These are phyloP conservation scores for Suhomyces kunorum DNA, from an alignment of 1,139 yeast species.

Conservation along the genomic window DNA sequence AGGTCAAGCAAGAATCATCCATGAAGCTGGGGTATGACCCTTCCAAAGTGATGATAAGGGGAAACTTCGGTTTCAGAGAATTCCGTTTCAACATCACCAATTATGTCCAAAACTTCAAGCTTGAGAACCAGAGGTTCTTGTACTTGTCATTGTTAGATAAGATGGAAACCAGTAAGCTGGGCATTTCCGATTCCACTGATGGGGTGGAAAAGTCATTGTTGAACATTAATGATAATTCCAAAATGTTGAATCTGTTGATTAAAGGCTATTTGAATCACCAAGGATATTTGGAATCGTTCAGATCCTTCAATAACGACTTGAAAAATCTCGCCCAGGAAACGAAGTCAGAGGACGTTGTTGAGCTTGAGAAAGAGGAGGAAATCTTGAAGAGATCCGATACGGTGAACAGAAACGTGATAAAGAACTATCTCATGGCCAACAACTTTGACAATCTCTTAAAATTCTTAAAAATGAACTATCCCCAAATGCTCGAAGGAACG, in stretches of 20 bases:
- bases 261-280: slow-evolving; percentile 70
- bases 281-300: slow-evolving; percentile 70
- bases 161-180: slow-evolving; percentile 12
- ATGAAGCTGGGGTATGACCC: slow-evolving; percentile 12
- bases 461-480: slow-evolving; percentile 46
- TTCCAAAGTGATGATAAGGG: slow-evolving; percentile 34
- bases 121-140: slow-evolving; percentile 25
- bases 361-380: slow-evolving; percentile 12
- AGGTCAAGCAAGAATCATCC: slow-evolving; percentile 28
- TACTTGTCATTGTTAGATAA: slow-evolving; percentile 23
- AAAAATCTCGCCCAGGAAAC: slow-evolving; percentile 41
- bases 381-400: slow-evolving; percentile 38
- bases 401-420: slow-evolving; percentile 51
- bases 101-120: slow-evolving; percentile 53
- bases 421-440: slow-evolving; percentile 45
- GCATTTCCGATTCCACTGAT: slow-evolving; percentile 6
- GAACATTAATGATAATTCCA: slow-evolving; percentile 31
- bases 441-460: slow-evolving; percentile 51
- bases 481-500: slow-evolving; percentile 32
- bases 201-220: slow-evolving; percentile 26
- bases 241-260: slow-evolving; percentile 55
- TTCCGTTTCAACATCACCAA: slow-evolving; percentile 73
- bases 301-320: slow-evolving; percentile 49
- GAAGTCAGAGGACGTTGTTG: slow-evolving; percentile 1
- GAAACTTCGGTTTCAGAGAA: slow-evolving; percentile 73